Evolutionary conservation across 805 yeast genomes (phyloP), one percentile per base, ranked within the genome.

Genomic region (Jamesozyma jinghongensis): DNA sequence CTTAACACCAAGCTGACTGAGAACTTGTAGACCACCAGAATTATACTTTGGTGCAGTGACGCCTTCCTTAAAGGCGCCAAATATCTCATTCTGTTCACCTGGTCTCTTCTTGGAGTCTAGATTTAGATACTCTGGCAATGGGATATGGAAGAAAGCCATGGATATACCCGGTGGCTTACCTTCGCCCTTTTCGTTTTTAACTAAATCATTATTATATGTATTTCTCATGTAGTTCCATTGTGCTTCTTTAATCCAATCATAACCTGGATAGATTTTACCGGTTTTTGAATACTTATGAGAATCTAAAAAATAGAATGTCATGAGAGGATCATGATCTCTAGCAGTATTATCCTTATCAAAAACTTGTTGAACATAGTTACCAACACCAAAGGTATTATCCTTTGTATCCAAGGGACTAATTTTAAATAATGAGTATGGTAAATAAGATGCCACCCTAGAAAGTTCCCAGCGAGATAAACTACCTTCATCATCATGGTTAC

Each of bases 401-500:
- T 36, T 30, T 1, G 61, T 56, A 34, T 73, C 76, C 1, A 61
- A 71, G 0, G 94, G 86, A 0, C 95, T 90, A 1, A 70, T 47
- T 19, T 59, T 53, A 0, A 86, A 71, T 12, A 81, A 43, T 1
- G 85, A 81, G 57, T 70, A 83, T 0, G 97, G 98, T 37, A 90
- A 63, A 1, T 62, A 51, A 7, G 66, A 48, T 3, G 76, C 68
- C 5, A 83, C 53, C 3, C 67, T 53, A 76, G 87, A 81, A 32
- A 86, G 53, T 48, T 78, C 75, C 40, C 62, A 56, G 31, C 95
- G 71, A 13, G 67, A 46, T 42, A 86, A 51, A 3, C 79, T 71
- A 0, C 95, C 90, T 62, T 88, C 94, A 54, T 82, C 92, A 59
- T 92, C 98, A 58, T 92, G 98, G 59, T 92, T 92, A 0, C 98